Evolutionary conservation across 768 basidiomycete genomes (phyloP).

Genomic region (Russula virescens): DNA sequence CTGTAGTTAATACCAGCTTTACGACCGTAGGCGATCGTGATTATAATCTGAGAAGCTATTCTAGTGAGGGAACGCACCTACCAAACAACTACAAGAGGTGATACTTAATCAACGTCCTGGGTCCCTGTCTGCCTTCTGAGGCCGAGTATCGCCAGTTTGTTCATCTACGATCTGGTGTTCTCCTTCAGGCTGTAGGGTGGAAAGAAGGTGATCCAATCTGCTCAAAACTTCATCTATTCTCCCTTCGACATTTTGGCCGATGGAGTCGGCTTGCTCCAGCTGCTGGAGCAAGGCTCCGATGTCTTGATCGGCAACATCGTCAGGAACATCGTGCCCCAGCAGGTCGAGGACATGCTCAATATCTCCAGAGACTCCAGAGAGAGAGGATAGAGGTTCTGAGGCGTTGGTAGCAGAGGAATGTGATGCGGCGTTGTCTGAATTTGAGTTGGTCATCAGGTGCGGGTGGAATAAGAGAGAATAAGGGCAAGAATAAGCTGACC

Average conservation of each 20-base stretch:
- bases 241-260: slow-evolving; percentile 57
- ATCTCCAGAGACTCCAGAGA: slow-evolving; percentile 41
- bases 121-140: not conserved
- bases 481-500: too few relatives aligned
- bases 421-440: slow-evolving; percentile 1
- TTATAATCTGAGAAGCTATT: not conserved
- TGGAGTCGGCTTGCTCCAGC: slow-evolving; percentile 50
- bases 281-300: slow-evolving; percentile 48
- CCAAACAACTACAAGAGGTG: too few relatives aligned
- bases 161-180: slow-evolving; percentile 1
- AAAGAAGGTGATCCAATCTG: slow-evolving; percentile 51
- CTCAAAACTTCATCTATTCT: slow-evolving; percentile 56
- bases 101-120: not conserved
- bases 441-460: not conserved
- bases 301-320: slow-evolving; percentile 36
- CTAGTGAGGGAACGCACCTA: slow-evolving; percentile 11
- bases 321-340: slow-evolving; percentile 29
- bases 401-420: not conserved
- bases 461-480: too few relatives aligned
- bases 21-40: not conserved
- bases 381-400: slow-evolving; percentile 4
- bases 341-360: slow-evolving; percentile 32
- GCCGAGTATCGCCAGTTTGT: not conserved
- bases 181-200: slow-evolving; percentile 35
- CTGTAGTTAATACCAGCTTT: not conserved